A percentile compares a stretch with the other conserved stretches of the same genome.
These are phyloP conservation scores for Cryomyces antarcticus DNA, from an alignment of 495 filamentous ascomycete genomes.

Conservation along the genomic window DNA sequence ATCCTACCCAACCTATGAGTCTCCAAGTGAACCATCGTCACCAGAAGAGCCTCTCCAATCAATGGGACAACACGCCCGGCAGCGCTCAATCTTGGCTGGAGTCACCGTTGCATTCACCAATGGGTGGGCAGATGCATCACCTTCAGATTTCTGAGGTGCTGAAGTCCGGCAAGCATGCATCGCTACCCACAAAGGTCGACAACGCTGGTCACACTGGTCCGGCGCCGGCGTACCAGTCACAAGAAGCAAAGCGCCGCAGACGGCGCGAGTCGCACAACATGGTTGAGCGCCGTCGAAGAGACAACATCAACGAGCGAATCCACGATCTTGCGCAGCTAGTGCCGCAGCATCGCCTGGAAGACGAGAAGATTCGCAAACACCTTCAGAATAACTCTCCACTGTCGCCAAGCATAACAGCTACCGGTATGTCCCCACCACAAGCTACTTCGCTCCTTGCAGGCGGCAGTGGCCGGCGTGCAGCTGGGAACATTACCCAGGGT, in stretches of 20 bases:
- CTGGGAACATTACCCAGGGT: constrained; percentile 77
- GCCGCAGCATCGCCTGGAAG: constrained; percentile 78
- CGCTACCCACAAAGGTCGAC: constrained; percentile 49
- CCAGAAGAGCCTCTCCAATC: constrained; percentile 61
- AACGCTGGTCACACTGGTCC: constrained; percentile 23
- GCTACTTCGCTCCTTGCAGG: constrained; percentile 82
- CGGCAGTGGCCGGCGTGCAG: constrained; percentile 60
- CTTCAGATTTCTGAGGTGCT: constrained; percentile 49
- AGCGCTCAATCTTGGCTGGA: constrained; percentile 63
- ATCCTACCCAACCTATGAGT: constrained; percentile 26
- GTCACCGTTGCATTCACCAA: constrained; percentile 43
- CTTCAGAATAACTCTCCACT: constrained; percentile 76
- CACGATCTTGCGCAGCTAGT: constrained; percentile 90
- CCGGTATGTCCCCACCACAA: constrained; percentile 41
- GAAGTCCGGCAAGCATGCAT: constrained; percentile 47
- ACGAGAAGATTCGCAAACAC: constrained; percentile 91
- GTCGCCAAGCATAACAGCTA: constrained; percentile 53
- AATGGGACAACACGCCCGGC: constrained; percentile 65
- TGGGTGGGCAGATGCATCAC: constrained; percentile 25
- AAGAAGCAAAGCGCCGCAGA: constrained; percentile 81
- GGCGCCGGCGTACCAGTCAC: constrained; percentile 35
- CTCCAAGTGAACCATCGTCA: constrained; percentile 46
- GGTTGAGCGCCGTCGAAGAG: constrained; percentile 80
- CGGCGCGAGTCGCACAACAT: constrained; percentile 89
- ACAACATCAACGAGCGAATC: constrained; percentile 97